A percentile compares a stretch with the other conserved stretches of the same genome.
These are phyloP conservation scores for Boletus rubropictus DNA, from an alignment of 768 basidiomycete genomes.

Conservation along the genomic window DNA sequence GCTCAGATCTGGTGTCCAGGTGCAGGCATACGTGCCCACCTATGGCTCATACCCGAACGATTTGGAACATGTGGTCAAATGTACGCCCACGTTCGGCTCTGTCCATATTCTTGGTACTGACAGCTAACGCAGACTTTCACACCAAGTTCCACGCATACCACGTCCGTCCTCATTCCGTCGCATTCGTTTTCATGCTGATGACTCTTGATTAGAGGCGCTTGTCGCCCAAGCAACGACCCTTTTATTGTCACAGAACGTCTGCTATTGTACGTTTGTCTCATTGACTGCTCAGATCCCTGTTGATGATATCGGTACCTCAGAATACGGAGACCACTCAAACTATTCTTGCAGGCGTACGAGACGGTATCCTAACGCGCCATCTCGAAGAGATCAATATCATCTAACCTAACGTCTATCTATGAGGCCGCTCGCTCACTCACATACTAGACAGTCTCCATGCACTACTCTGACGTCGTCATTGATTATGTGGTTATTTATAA, in stretches of 20 bases:
- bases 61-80: conserved; percentile 52
- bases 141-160: conserved; percentile 64
- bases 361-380: conserved; percentile 34
- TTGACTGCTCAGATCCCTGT: too few relatives aligned
- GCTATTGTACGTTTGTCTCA: conserved; percentile 53
- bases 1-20: conserved; percentile 49
- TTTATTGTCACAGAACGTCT: conserved; percentile 66
- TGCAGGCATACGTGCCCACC: conserved; percentile 56
- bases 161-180: conserved; percentile 33
- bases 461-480: too few relatives aligned
- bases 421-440: too few relatives aligned
- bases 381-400: conserved; percentile 30
- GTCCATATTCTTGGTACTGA: background rate
- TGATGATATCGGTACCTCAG: too few relatives aligned
- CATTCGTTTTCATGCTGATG: background rate
- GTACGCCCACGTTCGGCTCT: conserved; percentile 33
- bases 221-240: conserved; percentile 52
- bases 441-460: too few relatives aligned
- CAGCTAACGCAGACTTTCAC: conserved; percentile 46
- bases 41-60: conserved; percentile 58
- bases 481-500: too few relatives aligned
- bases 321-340: conserved; percentile 36
- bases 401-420: too few relatives aligned
- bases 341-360: conserved; percentile 38
- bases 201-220: conserved; percentile 41